Base-by-base conservation (phyloP, 257 asterid species). In the Leonotis leonurus region DNA sequence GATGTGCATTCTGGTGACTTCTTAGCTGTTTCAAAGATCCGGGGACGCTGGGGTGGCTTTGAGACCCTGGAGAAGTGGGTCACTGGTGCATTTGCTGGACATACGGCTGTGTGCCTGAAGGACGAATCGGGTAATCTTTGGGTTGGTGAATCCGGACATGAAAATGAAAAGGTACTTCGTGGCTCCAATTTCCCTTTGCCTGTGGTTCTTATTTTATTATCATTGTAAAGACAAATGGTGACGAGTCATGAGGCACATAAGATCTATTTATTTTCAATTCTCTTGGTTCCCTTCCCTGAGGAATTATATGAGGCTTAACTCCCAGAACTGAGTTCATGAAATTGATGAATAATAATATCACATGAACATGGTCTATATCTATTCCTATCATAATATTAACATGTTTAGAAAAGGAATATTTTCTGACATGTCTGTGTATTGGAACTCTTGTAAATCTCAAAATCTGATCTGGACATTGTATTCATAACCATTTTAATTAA, bases 41-140 rank as follows among this genome's bases (percentile, higher is more conserved):
- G 97, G 69, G 99, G 99, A 63, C 89, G 99, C 39, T 93, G 99
- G 99, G 99, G 99, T 60, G 99, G 99, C 66, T 93, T 93, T 75
- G 99, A 93, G 84, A 93, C 99, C 3, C 90, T 93, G 70, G 99
- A 93, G 80, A 93, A 93, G 85, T 93, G 99, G 99, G 99, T 93
- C 55, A 93, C 97, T 7, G 99, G 99, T 68, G 95, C 99, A 46
- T 93, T 93, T 82, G 99, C 99, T 37, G 99, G 99, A 56, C 99
- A 93, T 64, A 89, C 99, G 8, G 83, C 99, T 5, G 99, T 93
- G 52, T 93, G 97, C 83, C 71, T 93, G 81, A 93, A 93, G 77
- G 99, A 93, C 14, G 96, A 87, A 41, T 56, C 25, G 56, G 99
- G 96, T 20, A 82, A 81, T 46, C 95, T 93, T 52, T 93, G 95